Base-by-base conservation (phyloP, 176 grass and related monocot genomes). In the Oryza meyeriana region DNA sequence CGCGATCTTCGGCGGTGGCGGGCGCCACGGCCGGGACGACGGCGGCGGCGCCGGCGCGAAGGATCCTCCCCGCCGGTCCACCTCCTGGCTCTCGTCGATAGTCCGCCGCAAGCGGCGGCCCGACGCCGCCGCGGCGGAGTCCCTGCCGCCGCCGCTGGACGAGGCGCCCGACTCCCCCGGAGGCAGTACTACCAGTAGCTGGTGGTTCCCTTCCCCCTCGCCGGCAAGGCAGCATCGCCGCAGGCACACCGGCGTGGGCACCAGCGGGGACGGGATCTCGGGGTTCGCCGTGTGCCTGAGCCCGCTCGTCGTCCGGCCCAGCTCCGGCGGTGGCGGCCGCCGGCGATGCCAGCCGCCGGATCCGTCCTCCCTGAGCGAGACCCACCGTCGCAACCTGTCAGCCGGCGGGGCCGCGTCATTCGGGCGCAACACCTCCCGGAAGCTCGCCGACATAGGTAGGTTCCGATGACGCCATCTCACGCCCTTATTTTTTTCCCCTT, bases 381-480 rank as follows among this genome's bases (percentile, higher is more conserved):
- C 26, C 74, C 88, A 90, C 84, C 79, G 88, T 39, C 79, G 88
- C 16, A 84, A 83, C 79, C 63, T 81, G 64, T 87, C 91, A 14
- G 81, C 88, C 42, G 78, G 86, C 18, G 36, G 77, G 41, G 72
- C 73, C 10, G 77, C 77, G 27, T 89, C 88, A 0, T 87, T 85
- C 65, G 91, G 81, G 5, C 62, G 78, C 70, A 93, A 87, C 77
- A 75, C 82, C 39, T 87, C 91, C 29, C 31, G 77, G 68, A 93
- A 88, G 83, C 87, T 88, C 74, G 88, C 85, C 27, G 85, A 90
- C 44, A 93, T 85, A 76, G 74, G 88, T 39, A 83, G 88, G 88
- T 90, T 90, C 83, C 73, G 74, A 55, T 93, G 81, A 93, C 28
- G 71, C 52, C 35, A 9, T 38, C 50, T 9, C 22, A 35, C 14